phyloP scores from a whole-genome alignment of 805 yeast species.

The Candida andamanensis region DNA sequence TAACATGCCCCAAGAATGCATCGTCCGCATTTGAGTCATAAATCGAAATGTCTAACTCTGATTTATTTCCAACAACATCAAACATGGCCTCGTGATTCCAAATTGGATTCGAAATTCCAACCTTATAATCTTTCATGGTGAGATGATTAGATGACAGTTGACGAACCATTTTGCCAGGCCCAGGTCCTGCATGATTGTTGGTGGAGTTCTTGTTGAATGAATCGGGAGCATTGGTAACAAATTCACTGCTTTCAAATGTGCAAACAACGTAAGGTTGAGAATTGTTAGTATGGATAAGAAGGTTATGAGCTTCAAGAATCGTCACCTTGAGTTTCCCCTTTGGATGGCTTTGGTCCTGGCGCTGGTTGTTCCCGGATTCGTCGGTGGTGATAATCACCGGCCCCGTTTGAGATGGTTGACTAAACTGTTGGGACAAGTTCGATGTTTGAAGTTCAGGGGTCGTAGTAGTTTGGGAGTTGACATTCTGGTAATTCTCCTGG shows the following conservation, averaged over 20 bases:
- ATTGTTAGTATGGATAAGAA: slow-evolving; percentile 48
- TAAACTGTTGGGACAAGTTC: background rate
- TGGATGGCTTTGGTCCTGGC: slow-evolving; percentile 40
- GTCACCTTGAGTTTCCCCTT: slow-evolving; percentile 80
- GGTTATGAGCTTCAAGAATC: slow-evolving; percentile 73
- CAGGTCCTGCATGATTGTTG: slow-evolving; percentile 1
- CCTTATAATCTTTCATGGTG: slow-evolving; percentile 15
- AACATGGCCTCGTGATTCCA: slow-evolving; percentile 94
- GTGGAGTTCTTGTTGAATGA: slow-evolving; percentile 25
- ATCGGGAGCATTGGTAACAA: slow-evolving; percentile 77
- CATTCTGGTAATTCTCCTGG: slow-evolving; percentile 7
- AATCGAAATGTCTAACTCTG: slow-evolving; percentile 84
- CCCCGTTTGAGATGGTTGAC: background rate
- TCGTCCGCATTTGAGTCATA: slow-evolving; percentile 84
- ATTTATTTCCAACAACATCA: slow-evolving; percentile 80
- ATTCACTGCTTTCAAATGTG: slow-evolving; percentile 87
- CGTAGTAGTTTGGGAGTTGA: no score
- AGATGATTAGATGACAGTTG: slow-evolving; percentile 35
- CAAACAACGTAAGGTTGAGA: slow-evolving; percentile 87
- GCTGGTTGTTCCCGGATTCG: slow-evolving; percentile 30
- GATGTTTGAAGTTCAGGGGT: background rate
- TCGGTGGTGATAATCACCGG: slow-evolving; percentile 37
- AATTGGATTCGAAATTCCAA: slow-evolving; percentile 51
- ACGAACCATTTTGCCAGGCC: slow-evolving; percentile 33
- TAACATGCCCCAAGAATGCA: slow-evolving; percentile 78